A percentile compares a stretch with the other conserved stretches of the same genome.
Conservation (phyloP, 371 early-diverging fungal genomes). For the Actinomortierella ambigua region DNA sequence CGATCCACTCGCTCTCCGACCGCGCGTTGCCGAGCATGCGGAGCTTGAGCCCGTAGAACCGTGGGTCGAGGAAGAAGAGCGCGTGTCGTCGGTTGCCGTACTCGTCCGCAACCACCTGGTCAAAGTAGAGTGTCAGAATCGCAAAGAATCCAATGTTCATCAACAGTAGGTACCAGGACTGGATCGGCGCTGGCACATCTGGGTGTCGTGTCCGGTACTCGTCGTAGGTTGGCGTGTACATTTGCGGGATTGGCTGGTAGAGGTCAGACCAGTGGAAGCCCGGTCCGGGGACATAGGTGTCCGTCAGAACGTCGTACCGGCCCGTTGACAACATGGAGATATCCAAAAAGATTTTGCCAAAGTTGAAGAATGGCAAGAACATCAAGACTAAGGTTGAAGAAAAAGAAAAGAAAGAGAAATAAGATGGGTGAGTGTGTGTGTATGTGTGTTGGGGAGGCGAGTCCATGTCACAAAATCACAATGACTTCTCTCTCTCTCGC, state of each 20-base stretch:
- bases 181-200: slow-evolving; percentile 58
- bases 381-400: slow-evolving; percentile 49
- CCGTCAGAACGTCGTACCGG: slow-evolving; percentile 58
- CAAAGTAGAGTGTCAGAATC: slow-evolving; percentile 64
- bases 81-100: slow-evolving; percentile 59
- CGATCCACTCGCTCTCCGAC: slow-evolving; percentile 29
- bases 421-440: not conserved
- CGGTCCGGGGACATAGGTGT: slow-evolving; percentile 61
- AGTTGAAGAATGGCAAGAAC: slow-evolving; percentile 77
- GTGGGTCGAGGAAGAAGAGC: slow-evolving; percentile 64
- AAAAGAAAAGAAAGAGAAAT: no score
- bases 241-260: slow-evolving; percentile 51
- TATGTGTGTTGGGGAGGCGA: not conserved
- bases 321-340: slow-evolving; percentile 67
- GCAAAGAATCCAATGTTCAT: slow-evolving; percentile 61
- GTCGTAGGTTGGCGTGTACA: slow-evolving; percentile 55
- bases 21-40: slow-evolving; percentile 28
- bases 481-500: no score
- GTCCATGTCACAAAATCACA: no score
- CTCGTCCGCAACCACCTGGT: slow-evolving; percentile 73
- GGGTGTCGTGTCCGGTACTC: slow-evolving; percentile 45
- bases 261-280: slow-evolving; percentile 63
- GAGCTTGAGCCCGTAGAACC: slow-evolving; percentile 62
- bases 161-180: slow-evolving; percentile 60
- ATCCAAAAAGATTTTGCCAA: slow-evolving; percentile 72